These are phyloP conservation scores for Podila verticillata DNA, from an alignment of 192 early-diverging fungal species.

Conservation along the genomic window DNA sequence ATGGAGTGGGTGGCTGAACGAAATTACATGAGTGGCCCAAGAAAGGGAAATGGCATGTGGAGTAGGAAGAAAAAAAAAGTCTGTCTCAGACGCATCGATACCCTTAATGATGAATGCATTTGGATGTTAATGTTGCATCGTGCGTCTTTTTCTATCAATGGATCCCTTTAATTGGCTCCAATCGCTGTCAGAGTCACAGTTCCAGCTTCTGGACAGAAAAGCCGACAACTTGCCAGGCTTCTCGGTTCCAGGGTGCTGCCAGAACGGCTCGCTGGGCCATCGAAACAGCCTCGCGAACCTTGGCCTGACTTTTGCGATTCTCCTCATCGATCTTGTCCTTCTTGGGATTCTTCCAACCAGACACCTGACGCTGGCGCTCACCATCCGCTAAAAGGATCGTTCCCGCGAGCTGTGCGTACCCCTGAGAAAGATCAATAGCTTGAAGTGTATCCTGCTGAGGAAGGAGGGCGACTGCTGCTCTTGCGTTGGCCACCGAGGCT, in stretches of 20 bases:
- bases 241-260: constrained; percentile 57
- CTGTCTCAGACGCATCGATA: too few relatives aligned
- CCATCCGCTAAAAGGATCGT: constrained; percentile 40
- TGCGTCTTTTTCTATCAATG: too few relatives aligned
- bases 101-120: too few relatives aligned
- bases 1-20: too few relatives aligned
- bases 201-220: constrained; percentile 9
- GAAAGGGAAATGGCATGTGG: too few relatives aligned
- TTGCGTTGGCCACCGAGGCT: constrained; percentile 47
- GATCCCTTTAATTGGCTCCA: neutral
- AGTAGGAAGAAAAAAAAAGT: too few relatives aligned
- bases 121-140: too few relatives aligned
- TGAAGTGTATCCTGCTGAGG: constrained; percentile 17
- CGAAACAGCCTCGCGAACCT: constrained; percentile 10
- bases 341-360: constrained; percentile 38
- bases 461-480: constrained; percentile 36
- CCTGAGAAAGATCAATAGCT: constrained; percentile 41
- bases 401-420: constrained; percentile 51
- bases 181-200: too few relatives aligned
- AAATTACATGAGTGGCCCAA: too few relatives aligned
- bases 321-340: constrained; percentile 44
- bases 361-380: constrained; percentile 31
- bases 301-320: constrained; percentile 19
- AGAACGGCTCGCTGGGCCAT: constrained; percentile 54
- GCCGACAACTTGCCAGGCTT: constrained; percentile 55